Base-by-base conservation (phyloP, 2,329 filamentous ascomycete genomes). In the Lachnellula arida region DNA sequence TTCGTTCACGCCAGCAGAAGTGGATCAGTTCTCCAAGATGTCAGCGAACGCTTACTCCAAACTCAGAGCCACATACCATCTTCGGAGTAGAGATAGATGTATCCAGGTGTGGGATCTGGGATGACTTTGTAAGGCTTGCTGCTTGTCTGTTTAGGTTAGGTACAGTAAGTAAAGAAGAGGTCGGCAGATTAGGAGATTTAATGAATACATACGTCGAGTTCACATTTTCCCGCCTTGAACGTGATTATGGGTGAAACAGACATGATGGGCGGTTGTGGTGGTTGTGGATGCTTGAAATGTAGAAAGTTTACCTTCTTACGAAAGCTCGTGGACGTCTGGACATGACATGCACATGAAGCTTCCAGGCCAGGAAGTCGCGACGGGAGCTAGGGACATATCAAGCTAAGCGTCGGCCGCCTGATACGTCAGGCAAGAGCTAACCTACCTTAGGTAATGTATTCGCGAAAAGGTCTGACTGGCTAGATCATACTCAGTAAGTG, bases 1-100 rank as follows among this genome's bases (percentile, higher is more conserved):
- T 81, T 63, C 94, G 87, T 67, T 89, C 86, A 63, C 92, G 88
- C 95, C 95, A 99, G 82, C 92, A 97, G 76, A 99, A 96, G 77
- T 97, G 92, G 59, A 96, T 81, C 58, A 99, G 82, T 51, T 97
- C 88, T 91, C 62, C 34, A 67, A 59, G 19, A 11, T 28, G n/a
- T 61, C 49, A 58, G 57, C 23, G 39, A 40, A 22, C 8, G 34
- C 8, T 43, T 40, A 17, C 19, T 23, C 6, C 8, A 47, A 12
- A 12, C 2, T 39, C 35, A 4, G n/a, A 46, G 47, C 14, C 12
- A 74, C 73, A 56, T 69, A 87, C 87, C 93, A 86, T 97, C 93
- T 79, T 96, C 92, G 51, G 81, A 81, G 74, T 94, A 96, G 53
- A 97, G 85, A 72, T 95, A 97, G 70, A 97, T 83, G 74, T 95